Evolutionary conservation across 2,329 filamentous ascomycete genomes (phyloP).

Genomic region (Podosphaera fusca): DNA sequence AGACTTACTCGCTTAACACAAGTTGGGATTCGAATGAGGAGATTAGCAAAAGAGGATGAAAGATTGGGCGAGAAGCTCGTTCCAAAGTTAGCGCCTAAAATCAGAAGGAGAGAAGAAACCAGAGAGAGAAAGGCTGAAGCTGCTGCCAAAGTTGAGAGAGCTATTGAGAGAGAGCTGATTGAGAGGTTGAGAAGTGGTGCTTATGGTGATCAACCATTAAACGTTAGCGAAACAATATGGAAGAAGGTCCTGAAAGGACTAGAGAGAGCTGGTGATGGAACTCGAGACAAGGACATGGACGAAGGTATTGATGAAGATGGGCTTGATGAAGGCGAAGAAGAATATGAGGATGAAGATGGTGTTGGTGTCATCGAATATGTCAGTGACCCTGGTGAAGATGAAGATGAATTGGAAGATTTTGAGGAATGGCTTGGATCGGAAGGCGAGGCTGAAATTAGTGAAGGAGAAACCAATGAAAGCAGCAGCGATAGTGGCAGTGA

Average conservation of each 20-base stretch:
- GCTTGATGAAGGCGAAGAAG: conserved; percentile 42
- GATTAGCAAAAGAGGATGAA: conserved; percentile 72
- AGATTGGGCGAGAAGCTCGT: conserved; percentile 73
- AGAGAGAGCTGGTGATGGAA: conserved; percentile 66
- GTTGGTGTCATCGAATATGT: conserved; percentile 74
- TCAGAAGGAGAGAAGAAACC: conserved; percentile 51
- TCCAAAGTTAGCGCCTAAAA: conserved; percentile 75
- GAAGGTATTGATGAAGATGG: conserved; percentile 65
- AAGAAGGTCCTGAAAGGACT: conserved; percentile 85
- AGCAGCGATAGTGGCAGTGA: conserved; percentile 27
- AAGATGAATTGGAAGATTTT: conserved; percentile 56
- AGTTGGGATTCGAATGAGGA: conserved; percentile 60
- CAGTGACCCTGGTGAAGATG: conserved; percentile 68
- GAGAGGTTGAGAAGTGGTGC: conserved; percentile 77
- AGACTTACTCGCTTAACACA: conserved; percentile 78
- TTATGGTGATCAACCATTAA: conserved; percentile 83
- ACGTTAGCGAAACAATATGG: conserved; percentile 89
- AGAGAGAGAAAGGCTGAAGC: conserved; percentile 56
- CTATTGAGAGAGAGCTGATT: conserved; percentile 86
- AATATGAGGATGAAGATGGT: conserved; percentile 37
- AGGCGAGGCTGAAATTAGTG: conserved; percentile 20
- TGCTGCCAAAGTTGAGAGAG: conserved; percentile 81
- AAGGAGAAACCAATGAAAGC: conserved; percentile 31
- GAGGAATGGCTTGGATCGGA: conserved; percentile 82
- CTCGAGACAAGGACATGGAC: conserved; percentile 69